These are phyloP conservation scores for Biscogniauxia marginata DNA, from an alignment of 2,329 filamentous ascomycete genomes.

Conservation along the genomic window DNA sequence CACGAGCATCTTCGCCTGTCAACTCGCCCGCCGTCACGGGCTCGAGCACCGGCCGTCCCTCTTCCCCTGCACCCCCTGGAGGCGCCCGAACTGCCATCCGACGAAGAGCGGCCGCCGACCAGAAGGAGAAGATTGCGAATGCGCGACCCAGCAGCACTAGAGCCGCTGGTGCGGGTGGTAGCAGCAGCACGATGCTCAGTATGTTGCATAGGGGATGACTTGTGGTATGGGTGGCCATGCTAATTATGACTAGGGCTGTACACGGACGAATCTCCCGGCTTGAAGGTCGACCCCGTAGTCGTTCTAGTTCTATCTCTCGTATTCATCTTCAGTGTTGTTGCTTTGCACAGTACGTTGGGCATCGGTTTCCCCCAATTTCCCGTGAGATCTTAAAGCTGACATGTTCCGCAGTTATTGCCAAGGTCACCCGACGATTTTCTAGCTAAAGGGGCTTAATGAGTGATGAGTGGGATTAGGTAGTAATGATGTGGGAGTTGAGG, in stretches of 20 bases:
- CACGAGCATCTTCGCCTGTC: constrained; percentile 59
- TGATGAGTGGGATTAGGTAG: constrained; percentile 1
- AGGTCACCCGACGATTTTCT: constrained; percentile 86
- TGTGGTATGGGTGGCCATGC: constrained; percentile 3
- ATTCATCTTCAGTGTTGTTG: constrained; percentile 98
- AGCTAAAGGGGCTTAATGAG: constrained; percentile 42
- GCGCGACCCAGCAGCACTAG: constrained; percentile 87
- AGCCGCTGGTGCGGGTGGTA: constrained; percentile 90
- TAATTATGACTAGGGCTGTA: constrained; percentile 68
- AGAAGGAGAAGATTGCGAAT: constrained; percentile 97
- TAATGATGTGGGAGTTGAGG: constrained; percentile 6
- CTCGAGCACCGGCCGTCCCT: constrained; percentile 71
- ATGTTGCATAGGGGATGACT: constrained; percentile 41
- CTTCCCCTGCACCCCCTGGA: constrained; percentile 85
- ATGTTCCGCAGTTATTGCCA: constrained; percentile 75
- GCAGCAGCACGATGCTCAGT: constrained; percentile 98
- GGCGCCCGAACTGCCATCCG: constrained; percentile 94
- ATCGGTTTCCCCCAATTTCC: neutral
- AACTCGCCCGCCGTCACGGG: constrained; percentile 61
- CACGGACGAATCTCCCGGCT: constrained; percentile 94
- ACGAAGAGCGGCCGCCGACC: constrained; percentile 90
- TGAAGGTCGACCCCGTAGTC: constrained; percentile 97
- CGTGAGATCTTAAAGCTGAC: constrained; percentile 13
- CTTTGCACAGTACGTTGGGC: constrained; percentile 81
- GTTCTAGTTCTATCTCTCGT: constrained; percentile 94